These are phyloP conservation scores for Sungouiozyma ichnusensis DNA, from an alignment of 805 yeast genomes.

Conservation along the genomic window DNA sequence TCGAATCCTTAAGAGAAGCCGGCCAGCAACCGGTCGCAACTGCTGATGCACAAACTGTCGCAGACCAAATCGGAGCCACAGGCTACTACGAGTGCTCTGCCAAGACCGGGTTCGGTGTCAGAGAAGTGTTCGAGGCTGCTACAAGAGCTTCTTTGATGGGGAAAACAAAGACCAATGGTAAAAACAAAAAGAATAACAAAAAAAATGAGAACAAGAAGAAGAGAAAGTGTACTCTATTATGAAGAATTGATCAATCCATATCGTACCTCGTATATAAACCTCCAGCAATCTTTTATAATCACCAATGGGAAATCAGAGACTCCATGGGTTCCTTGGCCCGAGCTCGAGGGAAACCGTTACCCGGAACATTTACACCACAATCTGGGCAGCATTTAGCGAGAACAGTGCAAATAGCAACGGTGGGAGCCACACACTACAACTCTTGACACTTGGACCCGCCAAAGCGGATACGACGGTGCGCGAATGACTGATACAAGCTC, in stretches of 20 bases:
- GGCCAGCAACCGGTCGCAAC: constrained; percentile 26
- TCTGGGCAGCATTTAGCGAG: neutral
- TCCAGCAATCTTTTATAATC: neutral
- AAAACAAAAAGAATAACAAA: constrained; percentile 13
- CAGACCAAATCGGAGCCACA: constrained; percentile 69
- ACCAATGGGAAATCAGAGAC: too few relatives aligned
- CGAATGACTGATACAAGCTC: too few relatives aligned
- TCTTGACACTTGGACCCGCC: too few relatives aligned
- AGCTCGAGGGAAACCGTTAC: too few relatives aligned
- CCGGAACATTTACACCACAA: too few relatives aligned
- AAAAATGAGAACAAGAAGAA: constrained; percentile 18
- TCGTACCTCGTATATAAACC: neutral
- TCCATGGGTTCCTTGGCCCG: too few relatives aligned
- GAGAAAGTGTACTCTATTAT: constrained; percentile 41
- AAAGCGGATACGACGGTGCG: too few relatives aligned
- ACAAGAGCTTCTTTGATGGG: constrained; percentile 67
- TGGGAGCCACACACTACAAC: neutral
- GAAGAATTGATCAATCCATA: constrained; percentile 7
- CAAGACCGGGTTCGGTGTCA: constrained; percentile 85
- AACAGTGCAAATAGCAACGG: neutral
- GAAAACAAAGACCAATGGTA: constrained; percentile 25
- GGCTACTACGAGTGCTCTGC: constrained; percentile 80
- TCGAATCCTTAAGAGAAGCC: constrained; percentile 49
- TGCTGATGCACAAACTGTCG: constrained; percentile 53
- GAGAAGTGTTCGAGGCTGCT: constrained; percentile 87